These are phyloP conservation scores for Dryadomyces quercivorus DNA, from an alignment of 2,329 filamentous ascomycete genomes.

Conservation along the genomic window DNA sequence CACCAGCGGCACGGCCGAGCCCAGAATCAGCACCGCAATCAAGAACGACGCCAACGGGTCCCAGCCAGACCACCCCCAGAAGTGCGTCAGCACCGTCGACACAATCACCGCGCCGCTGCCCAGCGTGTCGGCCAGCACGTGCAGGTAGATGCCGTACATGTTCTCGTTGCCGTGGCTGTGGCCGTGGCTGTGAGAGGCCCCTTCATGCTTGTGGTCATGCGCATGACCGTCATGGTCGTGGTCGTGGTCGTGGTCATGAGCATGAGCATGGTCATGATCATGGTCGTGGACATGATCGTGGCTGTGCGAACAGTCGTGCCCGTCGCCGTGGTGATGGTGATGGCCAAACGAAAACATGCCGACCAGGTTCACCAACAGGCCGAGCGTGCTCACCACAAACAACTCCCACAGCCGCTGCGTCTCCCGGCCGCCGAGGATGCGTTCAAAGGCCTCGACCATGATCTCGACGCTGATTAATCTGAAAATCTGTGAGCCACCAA, in stretches of 20 bases:
- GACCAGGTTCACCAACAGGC: constrained; percentile 80
- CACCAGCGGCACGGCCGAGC: constrained; percentile 82
- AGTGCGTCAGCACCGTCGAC: constrained; percentile 77
- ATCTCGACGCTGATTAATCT: constrained; percentile 93
- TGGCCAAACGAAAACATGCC: constrained; percentile 77
- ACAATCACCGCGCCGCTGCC: constrained; percentile 91
- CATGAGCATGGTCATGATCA: constrained; percentile 16
- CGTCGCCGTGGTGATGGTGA: constrained; percentile 46
- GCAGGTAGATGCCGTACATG: constrained; percentile 93
- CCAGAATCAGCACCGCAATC: constrained; percentile 85
- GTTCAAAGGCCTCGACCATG: constrained; percentile 83
- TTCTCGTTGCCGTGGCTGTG: constrained; percentile 59
- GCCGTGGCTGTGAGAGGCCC: constrained; percentile 10
- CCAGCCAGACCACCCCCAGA: constrained; percentile 85
- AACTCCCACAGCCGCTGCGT: constrained; percentile 78
- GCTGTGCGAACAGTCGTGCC: constrained; percentile 18
- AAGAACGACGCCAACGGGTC: constrained; percentile 89
- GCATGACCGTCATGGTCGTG: constrained; percentile 33
- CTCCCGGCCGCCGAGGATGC: constrained; percentile 71
- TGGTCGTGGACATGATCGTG: constrained; percentile 40
- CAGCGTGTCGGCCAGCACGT: constrained; percentile 87
- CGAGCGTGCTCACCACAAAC: constrained; percentile 75
- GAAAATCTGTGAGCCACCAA: neutral
- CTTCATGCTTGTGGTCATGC: constrained; percentile 19
- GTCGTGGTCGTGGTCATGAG: constrained; percentile 23